Evolutionary conservation across 208 protist genomes (phyloP).

Genomic region (Crithidia mellificae): DNA sequence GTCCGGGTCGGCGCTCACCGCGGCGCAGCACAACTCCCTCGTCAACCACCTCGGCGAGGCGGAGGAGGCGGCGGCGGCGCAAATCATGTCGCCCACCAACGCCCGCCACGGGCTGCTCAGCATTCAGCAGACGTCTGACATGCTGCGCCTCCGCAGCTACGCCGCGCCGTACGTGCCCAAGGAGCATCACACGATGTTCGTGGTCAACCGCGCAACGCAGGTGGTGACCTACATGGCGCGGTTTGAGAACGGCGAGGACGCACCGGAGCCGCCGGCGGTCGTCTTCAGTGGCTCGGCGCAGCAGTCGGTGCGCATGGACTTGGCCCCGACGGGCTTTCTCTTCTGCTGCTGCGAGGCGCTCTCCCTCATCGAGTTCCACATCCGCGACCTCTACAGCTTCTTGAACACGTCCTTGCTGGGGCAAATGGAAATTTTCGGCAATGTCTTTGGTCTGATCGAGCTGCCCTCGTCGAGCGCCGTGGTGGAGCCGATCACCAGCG

Average conservation of each 20-base stretch:
- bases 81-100: constrained; percentile 25
- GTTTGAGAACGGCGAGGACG: constrained; percentile 47
- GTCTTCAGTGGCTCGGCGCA: constrained; percentile 49
- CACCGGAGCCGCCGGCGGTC: constrained; percentile 44
- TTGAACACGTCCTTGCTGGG: constrained; percentile 61
- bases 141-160: constrained; percentile 35
- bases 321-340: constrained; percentile 72
- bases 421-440: constrained; percentile 67
- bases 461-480: constrained; percentile 43
- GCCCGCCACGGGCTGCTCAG: constrained; percentile 26
- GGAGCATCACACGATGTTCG: constrained; percentile 76
- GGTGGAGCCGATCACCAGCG: constrained; percentile 59
- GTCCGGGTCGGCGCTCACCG: constrained; percentile 41
- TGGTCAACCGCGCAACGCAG: constrained; percentile 58
- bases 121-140: constrained; percentile 43
- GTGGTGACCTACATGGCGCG: constrained; percentile 74
- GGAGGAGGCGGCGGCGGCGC: constrained; percentile 28
- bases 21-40: constrained; percentile 73
- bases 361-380: constrained; percentile 72
- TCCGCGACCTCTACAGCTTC: constrained; percentile 67
- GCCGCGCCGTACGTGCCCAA: constrained; percentile 36
- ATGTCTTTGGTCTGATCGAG: constrained; percentile 74
- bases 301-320: constrained; percentile 73
- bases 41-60: constrained; percentile 34
- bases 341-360: constrained; percentile 75